Conservation (phyloP, 306 rosid genomes). For the Purshia tridentata region DNA sequence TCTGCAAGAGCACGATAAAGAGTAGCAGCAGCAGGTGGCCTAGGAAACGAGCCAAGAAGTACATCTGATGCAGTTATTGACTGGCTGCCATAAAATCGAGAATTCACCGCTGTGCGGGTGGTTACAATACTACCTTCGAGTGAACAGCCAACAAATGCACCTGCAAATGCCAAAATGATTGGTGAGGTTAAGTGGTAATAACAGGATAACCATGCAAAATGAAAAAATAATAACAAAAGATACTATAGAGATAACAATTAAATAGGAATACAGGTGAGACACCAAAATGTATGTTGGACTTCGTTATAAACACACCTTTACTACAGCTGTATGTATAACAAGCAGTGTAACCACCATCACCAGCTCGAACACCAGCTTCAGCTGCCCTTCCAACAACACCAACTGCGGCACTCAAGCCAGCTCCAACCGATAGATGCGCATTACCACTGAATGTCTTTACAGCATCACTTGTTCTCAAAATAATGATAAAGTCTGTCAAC, state of each 20-base stretch:
- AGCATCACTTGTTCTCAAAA: slow-evolving; percentile 77
- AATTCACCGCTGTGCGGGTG: slow-evolving; percentile 61
- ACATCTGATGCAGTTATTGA: slow-evolving; percentile 68
- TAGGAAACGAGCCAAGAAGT: slow-evolving; percentile 83
- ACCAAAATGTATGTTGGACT: no score
- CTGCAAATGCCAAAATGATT: slow-evolving; percentile 41
- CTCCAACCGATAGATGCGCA: slow-evolving; percentile 80
- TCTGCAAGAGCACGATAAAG: slow-evolving; percentile 78
- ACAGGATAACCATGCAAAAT: neutral
- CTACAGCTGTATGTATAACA: slow-evolving; percentile 95
- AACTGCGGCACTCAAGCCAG: slow-evolving; percentile 94
- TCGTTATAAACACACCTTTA: slow-evolving; percentile 57
- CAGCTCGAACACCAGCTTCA: slow-evolving; percentile 97
- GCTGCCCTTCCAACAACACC: slow-evolving; percentile 80
- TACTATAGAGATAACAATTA: neutral
- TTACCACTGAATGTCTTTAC: slow-evolving; percentile 81
- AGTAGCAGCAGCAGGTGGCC: slow-evolving; percentile 85
- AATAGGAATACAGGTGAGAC: neutral
- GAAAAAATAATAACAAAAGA: neutral
- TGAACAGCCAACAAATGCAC: slow-evolving; percentile 97
- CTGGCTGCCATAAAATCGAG: slow-evolving; percentile 81
- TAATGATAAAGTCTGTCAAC: slow-evolving; percentile 83
- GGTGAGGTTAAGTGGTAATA: neutral
- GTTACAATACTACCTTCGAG: slow-evolving; percentile 82
- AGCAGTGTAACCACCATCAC: slow-evolving; percentile 90